Base-by-base conservation (phyloP, 2,329 filamentous ascomycete genomes). In the Hymenoscyphus occultus region DNA sequence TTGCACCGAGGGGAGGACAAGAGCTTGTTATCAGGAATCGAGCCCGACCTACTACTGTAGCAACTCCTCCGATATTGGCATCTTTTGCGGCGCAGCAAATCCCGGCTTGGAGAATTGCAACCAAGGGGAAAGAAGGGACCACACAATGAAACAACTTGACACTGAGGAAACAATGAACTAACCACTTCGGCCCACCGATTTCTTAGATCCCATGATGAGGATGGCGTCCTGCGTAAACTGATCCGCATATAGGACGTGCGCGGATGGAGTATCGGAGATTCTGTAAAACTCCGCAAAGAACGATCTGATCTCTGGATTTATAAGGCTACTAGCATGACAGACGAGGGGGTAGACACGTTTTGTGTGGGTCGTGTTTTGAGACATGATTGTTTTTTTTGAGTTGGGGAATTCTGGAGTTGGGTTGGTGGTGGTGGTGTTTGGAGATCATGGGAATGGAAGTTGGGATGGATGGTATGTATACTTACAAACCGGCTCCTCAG, bases 241-340 rank as follows among this genome's bases (percentile, higher is more conserved):
- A 7, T 78, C 73, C 2, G 79, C 77, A 68, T 85, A 86, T 65
- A 77, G 71, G 10, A 81, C 78, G 69, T 85, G 81, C 14, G 78
- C 80, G 59, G 77, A 76, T 2, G 81, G 81, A 14, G 61, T 70
- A 64, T 74, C 73, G 67, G 87, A 85, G 10, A 65, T 70, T 67
- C 88, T 84, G 77, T 84, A 93, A 2, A 84, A 81, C 59, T 88
- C 92, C 74, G 93, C 90, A 79, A 90, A 92, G 69, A 89, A 83
- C 74, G 84, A 83, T 35, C 78, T 78, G 73, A 87, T 90, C 70
- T 89, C 82, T 72, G 83, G 80, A 64, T 89, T 79, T 59, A 90
- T 48, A 10, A 62, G 22, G 39, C 65, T 63, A 7, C 60, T 65
- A 1, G 60, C n/a, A 5, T 69, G 70, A 40, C 66, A 65, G 31